These are phyloP conservation scores for Ricinus communis DNA, from an alignment of 345 rosid genomes.

Conservation along the genomic window DNA sequence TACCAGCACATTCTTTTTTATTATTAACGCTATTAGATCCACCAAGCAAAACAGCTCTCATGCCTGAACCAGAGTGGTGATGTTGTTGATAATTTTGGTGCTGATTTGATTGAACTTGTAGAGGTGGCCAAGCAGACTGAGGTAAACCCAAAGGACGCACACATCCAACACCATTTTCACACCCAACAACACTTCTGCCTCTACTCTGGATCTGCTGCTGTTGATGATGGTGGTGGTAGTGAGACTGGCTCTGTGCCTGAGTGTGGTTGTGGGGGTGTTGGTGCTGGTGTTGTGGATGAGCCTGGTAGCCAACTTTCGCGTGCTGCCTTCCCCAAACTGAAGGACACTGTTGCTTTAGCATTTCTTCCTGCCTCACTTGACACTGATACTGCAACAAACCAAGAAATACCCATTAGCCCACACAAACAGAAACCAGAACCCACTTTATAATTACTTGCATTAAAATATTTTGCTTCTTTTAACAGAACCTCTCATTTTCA, in stretches of 20 bases:
- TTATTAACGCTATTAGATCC: slow-evolving; percentile 29
- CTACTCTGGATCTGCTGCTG: slow-evolving; percentile 31
- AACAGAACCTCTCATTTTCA: neutral
- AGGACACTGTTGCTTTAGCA: slow-evolving; percentile 23
- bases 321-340: slow-evolving; percentile 24
- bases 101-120: slow-evolving; percentile 15
- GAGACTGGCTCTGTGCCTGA: neutral
- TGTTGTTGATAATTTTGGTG: slow-evolving; percentile 13
- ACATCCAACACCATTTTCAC: slow-evolving; percentile 26
- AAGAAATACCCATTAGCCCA: neutral
- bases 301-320: neutral
- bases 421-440: neutral
- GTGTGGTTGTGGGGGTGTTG: slow-evolving; percentile 21
- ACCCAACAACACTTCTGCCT: slow-evolving; percentile 10
- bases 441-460: too few species aligned
- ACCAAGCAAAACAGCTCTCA: slow-evolving; percentile 36
- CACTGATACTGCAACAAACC: slow-evolving; percentile 8
- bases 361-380: slow-evolving; percentile 10
- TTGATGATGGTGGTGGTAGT: neutral
- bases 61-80: slow-evolving; percentile 13
- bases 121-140: slow-evolving; percentile 44
- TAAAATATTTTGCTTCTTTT: too few species aligned
- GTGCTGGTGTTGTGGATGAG: slow-evolving; percentile 8
- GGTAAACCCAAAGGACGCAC: slow-evolving; percentile 23
- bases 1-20: slow-evolving; percentile 28